Base-by-base conservation (phyloP, 176 grass and related monocot genomes). In the Zoysia pacifica region DNA sequence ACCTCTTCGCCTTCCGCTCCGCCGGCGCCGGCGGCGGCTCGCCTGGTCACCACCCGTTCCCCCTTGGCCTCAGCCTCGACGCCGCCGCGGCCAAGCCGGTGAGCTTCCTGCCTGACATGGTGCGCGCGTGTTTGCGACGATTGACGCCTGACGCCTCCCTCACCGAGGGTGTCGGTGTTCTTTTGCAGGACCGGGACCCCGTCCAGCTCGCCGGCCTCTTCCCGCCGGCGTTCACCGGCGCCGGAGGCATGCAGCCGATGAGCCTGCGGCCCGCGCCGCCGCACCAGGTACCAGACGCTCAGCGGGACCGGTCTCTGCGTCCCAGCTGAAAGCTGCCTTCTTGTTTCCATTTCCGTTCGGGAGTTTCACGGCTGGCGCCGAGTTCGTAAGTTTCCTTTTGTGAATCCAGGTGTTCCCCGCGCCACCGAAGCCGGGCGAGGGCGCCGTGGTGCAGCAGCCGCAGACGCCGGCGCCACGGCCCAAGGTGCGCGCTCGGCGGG, bases 401-500 rank as follows among this genome's bases (percentile, higher is more conserved):
- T 5, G 36, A 19, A 16, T 41, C 18, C 70, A 93, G 93, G 74
- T 85, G 50, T 97, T 93, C 77, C 93, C 91, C 65, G 73, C 53
- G 53, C 93, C 89, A 82, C 76, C 67, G 7, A 97, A 91, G 68
- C 90, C 65, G 18, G 93, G 88, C 3, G 90, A 86, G 28, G 77
- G 77, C 69, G 73, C 76, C 63, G 54, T 88, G 78, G 84, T 41
- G 50, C 66, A 73, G 6, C 94, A 94, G 63, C 70, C 76, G 8
- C 94, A 94, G 82, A 85, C 82, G 2, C 90, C 86, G 4, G 90
- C 90, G 9, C 93, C 93, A 9, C 85, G 87, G 51, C 88, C 93
- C 0, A 97, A 97, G 86, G 93, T 97, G 79, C 83, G 93, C 50
- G 93, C 93, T 9, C 83, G 93, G 47, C 88, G 93, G 16, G 93